Conservation (phyloP, 208 protist species). For the Wallacemonas collosoma region DNA sequence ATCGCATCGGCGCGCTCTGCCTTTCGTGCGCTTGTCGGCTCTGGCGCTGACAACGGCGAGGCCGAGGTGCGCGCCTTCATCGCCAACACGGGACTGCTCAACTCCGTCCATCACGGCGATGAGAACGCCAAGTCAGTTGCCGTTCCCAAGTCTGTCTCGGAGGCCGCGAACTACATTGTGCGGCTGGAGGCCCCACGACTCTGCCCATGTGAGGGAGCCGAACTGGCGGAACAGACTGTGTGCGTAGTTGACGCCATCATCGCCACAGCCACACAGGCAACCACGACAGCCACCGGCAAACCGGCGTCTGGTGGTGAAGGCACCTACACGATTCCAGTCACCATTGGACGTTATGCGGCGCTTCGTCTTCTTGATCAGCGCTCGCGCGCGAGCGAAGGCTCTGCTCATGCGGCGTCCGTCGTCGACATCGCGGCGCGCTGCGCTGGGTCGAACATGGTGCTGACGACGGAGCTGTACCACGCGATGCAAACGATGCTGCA, state of each 20-base stretch:
- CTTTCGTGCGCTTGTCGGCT: conserved; percentile 14
- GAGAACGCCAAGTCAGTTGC: neutral
- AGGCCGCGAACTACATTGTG: conserved; percentile 63
- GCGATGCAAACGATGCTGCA: conserved; percentile 79
- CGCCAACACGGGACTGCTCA: neutral
- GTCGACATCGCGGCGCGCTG: conserved; percentile 27
- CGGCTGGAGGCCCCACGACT: conserved; percentile 28
- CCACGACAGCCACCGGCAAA: neutral
- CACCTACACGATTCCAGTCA: conserved; percentile 51
- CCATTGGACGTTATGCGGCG: conserved; percentile 39
- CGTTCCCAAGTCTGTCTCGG: conserved; percentile 28
- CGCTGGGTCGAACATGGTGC: conserved; percentile 33
- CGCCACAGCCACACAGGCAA: conserved; percentile 35
- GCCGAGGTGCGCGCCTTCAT: conserved; percentile 23
- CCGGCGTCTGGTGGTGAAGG: conserved; percentile 22
- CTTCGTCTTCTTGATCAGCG: conserved; percentile 14
- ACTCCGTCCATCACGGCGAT: conserved; percentile 1
- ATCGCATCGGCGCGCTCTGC: conserved; percentile 1
- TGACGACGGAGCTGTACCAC: conserved; percentile 68
- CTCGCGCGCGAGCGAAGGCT: neutral
- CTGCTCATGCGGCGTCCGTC: neutral
- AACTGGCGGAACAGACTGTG: conserved; percentile 24
- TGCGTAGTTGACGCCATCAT: conserved; percentile 57
- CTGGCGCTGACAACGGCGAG: conserved; percentile 19
- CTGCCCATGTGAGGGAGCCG: conserved; percentile 15